Evolutionary conservation across 2,329 filamentous ascomycete genomes (phyloP), one percentile per base, ranked within the genome.

Genomic region (Aspergillus hiratsukae): DNA sequence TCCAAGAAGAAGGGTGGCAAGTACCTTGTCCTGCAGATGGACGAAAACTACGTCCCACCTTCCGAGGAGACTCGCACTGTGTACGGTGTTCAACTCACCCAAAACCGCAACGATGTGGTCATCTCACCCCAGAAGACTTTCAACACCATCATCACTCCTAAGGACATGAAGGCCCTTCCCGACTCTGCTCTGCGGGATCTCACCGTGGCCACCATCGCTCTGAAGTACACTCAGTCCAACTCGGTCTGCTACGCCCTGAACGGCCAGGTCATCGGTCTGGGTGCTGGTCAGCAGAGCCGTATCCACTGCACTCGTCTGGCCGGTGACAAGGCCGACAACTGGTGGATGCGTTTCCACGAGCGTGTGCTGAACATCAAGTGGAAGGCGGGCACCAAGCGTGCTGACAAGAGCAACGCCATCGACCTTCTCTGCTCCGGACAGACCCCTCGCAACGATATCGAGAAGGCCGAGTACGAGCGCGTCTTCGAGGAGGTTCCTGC

Each of bases 191-290:
- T 93, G 59, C 87, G 93, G 59, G 94, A 99, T 70, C 81, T 99
- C 62, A 92, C 93, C 28, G 88, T 99, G 49, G 94, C 94, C 54
- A 99, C 94, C 55, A 97, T 99, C 70, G 91, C 94, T 35, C 83
- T 97, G 68, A 99, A 99, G 80, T 99, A 96, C 81, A 99, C 94
- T 1, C 92, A 99, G 79, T 96, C 91, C 72, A 99, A 99, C 84
- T 97, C 92, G 27, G 94, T 99, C 62, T 97, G 93, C 84, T 99
- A 97, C 73, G 92, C 94, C 54, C 82, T 91, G 61, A 92, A 96
- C 69, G 94, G 94, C 49, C 94, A 97, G 77, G 84, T 97, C 67
- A 83, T 99, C 66, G 94, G 94, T 63, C 86, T 99, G 55, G 94
- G 94, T 63, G 94, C 94, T 54, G 94, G 94, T 58, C 94, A 99